These are phyloP conservation scores for Penicillium sp. DNA, from an alignment of 2,329 filamentous ascomycete genomes.

Conservation along the genomic window DNA sequence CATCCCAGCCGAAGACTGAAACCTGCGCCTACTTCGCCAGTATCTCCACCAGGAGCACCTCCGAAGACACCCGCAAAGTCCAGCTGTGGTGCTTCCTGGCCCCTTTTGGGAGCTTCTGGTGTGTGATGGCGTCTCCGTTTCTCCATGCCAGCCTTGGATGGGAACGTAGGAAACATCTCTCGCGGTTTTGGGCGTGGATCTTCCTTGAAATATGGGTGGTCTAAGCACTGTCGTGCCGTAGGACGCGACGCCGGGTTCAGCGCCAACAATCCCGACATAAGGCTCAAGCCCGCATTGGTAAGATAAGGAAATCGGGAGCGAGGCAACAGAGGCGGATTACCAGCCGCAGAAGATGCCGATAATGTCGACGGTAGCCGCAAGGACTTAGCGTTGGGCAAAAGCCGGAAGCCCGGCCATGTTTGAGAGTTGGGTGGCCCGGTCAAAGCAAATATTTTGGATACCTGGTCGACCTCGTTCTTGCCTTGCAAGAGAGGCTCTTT, in stretches of 20 bases:
- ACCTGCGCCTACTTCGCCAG: constrained; percentile 61
- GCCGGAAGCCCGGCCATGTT: constrained; percentile 81
- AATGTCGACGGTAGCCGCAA: constrained; percentile 64
- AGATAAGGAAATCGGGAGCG: constrained; percentile 78
- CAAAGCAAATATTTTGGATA: constrained; percentile 83
- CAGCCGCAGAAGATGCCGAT: constrained; percentile 36
- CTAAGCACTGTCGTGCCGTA: constrained; percentile 69
- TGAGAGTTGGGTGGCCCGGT: constrained; percentile 82
- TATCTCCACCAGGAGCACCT: constrained; percentile 63
- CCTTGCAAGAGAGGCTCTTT: constrained; percentile 82
- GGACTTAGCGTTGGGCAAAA: constrained; percentile 80
- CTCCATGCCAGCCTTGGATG: constrained; percentile 91
- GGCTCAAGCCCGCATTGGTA: constrained; percentile 67
- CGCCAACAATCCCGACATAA: constrained; percentile 69
- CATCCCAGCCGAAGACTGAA: constrained; percentile 59
- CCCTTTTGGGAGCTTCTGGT: constrained; percentile 79
- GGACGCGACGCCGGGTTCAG: constrained; percentile 73
- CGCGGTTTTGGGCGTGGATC: constrained; percentile 86
- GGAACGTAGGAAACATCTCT: constrained; percentile 95
- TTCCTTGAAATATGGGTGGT: constrained; percentile 82
- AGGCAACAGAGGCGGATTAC: constrained; percentile 53
- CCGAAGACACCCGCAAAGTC: constrained; percentile 73
- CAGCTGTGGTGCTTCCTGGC: constrained; percentile 62
- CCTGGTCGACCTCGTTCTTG: constrained; percentile 87
- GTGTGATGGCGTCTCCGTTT: constrained; percentile 68